phyloP scores from a whole-genome alignment of 2,329 filamentous ascomycete species.

The Fusarium nematophilum region DNA sequence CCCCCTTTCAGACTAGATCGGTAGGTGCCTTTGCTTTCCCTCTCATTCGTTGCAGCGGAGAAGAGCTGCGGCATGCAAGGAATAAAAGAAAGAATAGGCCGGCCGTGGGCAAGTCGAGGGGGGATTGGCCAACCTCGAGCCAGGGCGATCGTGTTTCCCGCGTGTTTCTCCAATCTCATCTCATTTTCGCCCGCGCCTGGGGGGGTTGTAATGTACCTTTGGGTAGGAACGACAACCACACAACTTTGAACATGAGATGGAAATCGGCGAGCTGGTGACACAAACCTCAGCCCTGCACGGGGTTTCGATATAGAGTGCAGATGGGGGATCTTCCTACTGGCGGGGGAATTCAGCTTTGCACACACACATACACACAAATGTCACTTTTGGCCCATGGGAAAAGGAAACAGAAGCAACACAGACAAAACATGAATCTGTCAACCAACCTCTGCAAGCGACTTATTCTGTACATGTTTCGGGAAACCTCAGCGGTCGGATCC shows the following conservation, averaged over 20 bases:
- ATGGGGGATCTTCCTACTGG: slow-evolving; percentile 34
- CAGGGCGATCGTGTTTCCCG: slow-evolving; percentile 28
- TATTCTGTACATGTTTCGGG: slow-evolving; percentile 25
- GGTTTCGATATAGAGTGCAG: background rate
- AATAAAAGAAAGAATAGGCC: slow-evolving; percentile 33
- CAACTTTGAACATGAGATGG: slow-evolving; percentile 19
- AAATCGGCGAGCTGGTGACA: slow-evolving; percentile 23
- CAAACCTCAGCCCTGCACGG: slow-evolving; percentile 33
- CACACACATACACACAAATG: slow-evolving; percentile 3
- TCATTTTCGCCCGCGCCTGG: slow-evolving; percentile 11
- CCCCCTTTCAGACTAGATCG: slow-evolving; percentile 6
- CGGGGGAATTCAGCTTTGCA: slow-evolving; percentile 6
- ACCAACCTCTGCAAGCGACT: slow-evolving; percentile 15
- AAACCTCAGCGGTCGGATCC: slow-evolving; percentile 24
- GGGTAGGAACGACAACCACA: too few species aligned
- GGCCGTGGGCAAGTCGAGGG: slow-evolving; percentile 20
- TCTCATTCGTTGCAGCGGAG: slow-evolving; percentile 25
- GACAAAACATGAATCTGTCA: slow-evolving; percentile 5
- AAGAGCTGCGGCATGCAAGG: slow-evolving; percentile 42
- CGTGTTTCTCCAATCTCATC: slow-evolving; percentile 31
- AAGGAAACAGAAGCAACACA: slow-evolving; percentile 15
- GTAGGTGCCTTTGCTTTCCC: slow-evolving; percentile 21
- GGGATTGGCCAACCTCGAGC: slow-evolving; percentile 36
- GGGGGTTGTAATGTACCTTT: too few species aligned
- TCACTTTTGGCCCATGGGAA: background rate